Evolutionary conservation across 2,329 filamentous ascomycete species (phyloP).

Genomic region (Arthrobotrys conoides): DNA sequence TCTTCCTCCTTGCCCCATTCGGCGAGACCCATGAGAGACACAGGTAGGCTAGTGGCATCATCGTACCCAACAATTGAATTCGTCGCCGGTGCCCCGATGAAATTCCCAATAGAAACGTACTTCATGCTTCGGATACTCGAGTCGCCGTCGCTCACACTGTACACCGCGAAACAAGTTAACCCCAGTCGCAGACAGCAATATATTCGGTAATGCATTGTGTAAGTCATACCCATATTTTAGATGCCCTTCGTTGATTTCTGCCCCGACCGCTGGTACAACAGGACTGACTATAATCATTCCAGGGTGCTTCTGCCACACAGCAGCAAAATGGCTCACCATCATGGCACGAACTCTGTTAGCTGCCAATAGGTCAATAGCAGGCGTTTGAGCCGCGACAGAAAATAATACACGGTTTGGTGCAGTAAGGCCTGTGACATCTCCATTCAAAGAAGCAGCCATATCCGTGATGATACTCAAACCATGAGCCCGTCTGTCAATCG

Average conservation of each 20-base stretch:
- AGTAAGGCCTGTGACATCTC: constrained; percentile 71
- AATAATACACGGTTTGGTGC: constrained; percentile 80
- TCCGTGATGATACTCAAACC: constrained; percentile 83
- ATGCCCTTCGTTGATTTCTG: constrained; percentile 43
- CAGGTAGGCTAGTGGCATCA: constrained; percentile 74
- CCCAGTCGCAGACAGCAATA: not conserved
- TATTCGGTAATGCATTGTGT: not conserved
- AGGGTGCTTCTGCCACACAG: constrained; percentile 78
- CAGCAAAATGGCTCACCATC: constrained; percentile 83
- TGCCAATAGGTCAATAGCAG: constrained; percentile 78
- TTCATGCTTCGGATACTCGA: constrained; percentile 82
- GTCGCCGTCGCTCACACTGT: constrained; percentile 80
- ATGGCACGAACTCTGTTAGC: constrained; percentile 81
- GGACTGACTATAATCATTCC: constrained; percentile 85
- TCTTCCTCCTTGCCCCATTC: constrained; percentile 78
- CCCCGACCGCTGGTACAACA: constrained; percentile 73
- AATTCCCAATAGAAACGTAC: constrained; percentile 88
- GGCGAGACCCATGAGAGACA: constrained; percentile 76
- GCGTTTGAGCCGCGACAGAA: constrained; percentile 75
- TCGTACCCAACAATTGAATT: constrained; percentile 82
- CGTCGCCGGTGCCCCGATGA: constrained; percentile 82
- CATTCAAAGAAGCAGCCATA: constrained; percentile 70
- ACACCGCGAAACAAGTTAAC: constrained; percentile 40
- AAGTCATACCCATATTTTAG: constrained; percentile 53
- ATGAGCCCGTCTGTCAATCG: constrained; percentile 76